Evolutionary conservation across 176 grass and related monocot genomes (phyloP).

Genomic region (Oryza meyeriana): DNA sequence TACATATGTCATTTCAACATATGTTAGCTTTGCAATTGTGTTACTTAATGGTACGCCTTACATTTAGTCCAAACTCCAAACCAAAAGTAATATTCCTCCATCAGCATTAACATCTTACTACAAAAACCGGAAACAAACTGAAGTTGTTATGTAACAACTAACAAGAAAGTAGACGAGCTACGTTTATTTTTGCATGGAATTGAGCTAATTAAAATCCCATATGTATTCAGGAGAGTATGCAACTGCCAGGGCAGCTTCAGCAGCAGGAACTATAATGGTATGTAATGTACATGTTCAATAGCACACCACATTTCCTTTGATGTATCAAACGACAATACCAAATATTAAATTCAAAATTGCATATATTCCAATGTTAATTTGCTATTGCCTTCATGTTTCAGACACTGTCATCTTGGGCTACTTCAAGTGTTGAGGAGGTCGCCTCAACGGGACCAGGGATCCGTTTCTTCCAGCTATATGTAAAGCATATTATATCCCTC

Average conservation of each 20-base stretch:
- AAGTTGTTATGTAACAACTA: neutral
- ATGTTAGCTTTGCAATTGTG: neutral
- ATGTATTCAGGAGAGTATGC: constrained; percentile 70
- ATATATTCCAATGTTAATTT: neutral
- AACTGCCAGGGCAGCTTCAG: constrained; percentile 79
- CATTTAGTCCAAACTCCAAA: neutral
- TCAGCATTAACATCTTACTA: neutral
- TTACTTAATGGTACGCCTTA: neutral
- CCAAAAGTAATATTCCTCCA: neutral
- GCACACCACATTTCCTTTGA: neutral
- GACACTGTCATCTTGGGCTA: constrained; percentile 92
- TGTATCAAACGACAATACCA: neutral
- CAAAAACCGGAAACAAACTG: neutral
- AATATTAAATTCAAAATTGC: neutral
- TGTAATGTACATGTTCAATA: neutral
- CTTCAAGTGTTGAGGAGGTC: constrained; percentile 89
- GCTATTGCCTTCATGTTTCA: constrained; percentile 9
- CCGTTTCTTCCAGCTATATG: constrained; percentile 90
- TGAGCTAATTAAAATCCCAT: neutral
- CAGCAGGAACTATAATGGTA: constrained; percentile 85
- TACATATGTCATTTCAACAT: constrained; percentile 25
- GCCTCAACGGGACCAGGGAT: constrained; percentile 85
- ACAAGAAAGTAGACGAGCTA: neutral
- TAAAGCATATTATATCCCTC: constrained; percentile 15
- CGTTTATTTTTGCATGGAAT: neutral